Conservation (phyloP, 2,329 filamentous ascomycete genomes). For the Fusarium tricinctum region DNA sequence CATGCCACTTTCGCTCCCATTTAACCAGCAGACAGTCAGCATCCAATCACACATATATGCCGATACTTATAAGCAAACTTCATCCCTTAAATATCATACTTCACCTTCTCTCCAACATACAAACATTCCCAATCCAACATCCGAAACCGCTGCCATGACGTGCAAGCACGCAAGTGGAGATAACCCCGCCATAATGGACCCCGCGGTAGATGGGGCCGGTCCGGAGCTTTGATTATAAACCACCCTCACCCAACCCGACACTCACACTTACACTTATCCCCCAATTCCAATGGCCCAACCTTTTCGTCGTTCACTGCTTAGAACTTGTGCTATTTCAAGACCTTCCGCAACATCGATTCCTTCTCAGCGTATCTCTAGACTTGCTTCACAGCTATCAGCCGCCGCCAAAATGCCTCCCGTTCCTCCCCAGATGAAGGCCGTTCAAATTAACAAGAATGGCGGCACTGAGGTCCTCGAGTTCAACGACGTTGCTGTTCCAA, state of each 20-base stretch:
- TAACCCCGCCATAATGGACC: conserved; percentile 50
- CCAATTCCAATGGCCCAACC: conserved; percentile 35
- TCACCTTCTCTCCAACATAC: neutral
- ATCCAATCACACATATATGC: neutral
- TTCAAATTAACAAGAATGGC: conserved; percentile 73
- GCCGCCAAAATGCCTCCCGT: conserved; percentile 77
- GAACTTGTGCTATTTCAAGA: conserved; percentile 21
- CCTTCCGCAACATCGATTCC: conserved; percentile 8
- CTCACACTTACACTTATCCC: neutral
- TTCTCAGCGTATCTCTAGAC: conserved; percentile 18
- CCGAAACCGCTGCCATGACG: conserved; percentile 14
- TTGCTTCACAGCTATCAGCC: conserved; percentile 24
- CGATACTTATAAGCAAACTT: neutral
- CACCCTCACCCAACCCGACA: conserved; percentile 14
- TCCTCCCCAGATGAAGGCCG: conserved; percentile 77
- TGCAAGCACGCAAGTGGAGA: conserved; percentile 19
- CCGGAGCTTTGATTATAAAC: conserved; percentile 18
- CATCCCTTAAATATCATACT: neutral
- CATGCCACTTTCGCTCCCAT: no score
- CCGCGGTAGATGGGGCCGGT: conserved; percentile 19
- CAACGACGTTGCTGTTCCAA: conserved; percentile 77
- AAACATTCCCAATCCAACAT: conserved; percentile 11
- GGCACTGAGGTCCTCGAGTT: conserved; percentile 80
- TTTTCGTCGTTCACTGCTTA: conserved; percentile 40
- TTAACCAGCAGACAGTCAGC: neutral